phyloP scores from a whole-genome alignment of 192 early-diverging fungal species.

The Coemansia sp. region DNA sequence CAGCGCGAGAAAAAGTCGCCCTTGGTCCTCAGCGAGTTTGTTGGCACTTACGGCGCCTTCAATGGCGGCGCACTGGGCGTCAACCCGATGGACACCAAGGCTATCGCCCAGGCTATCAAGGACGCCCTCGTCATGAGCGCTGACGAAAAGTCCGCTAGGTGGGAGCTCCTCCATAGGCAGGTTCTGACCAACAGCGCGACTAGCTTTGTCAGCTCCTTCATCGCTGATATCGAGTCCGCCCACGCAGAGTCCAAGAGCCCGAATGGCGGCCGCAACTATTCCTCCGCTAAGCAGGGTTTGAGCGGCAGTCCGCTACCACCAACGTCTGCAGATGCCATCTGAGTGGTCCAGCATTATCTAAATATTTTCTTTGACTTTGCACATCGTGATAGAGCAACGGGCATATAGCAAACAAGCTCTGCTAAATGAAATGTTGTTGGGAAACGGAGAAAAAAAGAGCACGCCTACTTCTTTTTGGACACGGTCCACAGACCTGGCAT shows the following conservation, averaged over 20 bases:
- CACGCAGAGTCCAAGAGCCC: conserved; percentile 19
- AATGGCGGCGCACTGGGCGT: conserved; percentile 79
- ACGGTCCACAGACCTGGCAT: conserved; percentile 52
- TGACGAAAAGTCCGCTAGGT: conserved; percentile 73
- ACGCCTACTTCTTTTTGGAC: conserved; percentile 23
- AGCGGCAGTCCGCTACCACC: neutral
- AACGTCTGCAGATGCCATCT: neutral
- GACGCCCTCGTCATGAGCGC: conserved; percentile 78
- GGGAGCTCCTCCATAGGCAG: conserved; percentile 70
- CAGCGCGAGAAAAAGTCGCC: conserved; percentile 80
- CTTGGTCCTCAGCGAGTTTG: conserved; percentile 94
- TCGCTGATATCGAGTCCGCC: conserved; percentile 34
- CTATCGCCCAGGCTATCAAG: conserved; percentile 85
- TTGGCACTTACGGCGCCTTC: conserved; percentile 90
- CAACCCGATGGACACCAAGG: conserved; percentile 96
- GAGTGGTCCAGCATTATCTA: neutral
- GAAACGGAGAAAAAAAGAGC: neutral
- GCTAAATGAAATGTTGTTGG: neutral
- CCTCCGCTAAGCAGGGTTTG: neutral
- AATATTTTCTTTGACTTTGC: neutral
- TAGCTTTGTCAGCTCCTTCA: conserved; percentile 65
- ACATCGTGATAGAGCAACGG: neutral
- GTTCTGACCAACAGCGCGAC: conserved; percentile 68
- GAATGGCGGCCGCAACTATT: conserved; percentile 1
- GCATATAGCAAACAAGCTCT: neutral